These are phyloP conservation scores for Penicillium roqueforti DNA, from an alignment of 495 filamentous ascomycete genomes.

Conservation along the genomic window DNA sequence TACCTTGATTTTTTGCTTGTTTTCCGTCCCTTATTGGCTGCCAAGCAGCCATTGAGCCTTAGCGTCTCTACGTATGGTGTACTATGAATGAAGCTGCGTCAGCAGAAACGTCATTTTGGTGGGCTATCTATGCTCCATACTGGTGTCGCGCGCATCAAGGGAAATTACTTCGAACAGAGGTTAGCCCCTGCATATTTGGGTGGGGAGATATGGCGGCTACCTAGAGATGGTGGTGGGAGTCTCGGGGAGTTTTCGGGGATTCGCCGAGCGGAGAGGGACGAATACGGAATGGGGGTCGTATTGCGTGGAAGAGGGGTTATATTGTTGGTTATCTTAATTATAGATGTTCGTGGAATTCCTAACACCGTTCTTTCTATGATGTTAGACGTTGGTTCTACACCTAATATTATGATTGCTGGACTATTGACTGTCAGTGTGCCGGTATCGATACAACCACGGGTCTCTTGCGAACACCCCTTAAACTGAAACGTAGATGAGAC, in stretches of 20 bases:
- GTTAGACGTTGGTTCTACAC: too few species aligned
- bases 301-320: not conserved
- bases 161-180: constrained; percentile 11
- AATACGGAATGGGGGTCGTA: not conserved
- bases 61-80: too few species aligned
- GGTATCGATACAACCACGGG: not conserved
- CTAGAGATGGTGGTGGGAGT: not conserved
- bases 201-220: constrained; percentile 3
- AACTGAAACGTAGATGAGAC: too few species aligned
- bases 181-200: constrained; percentile 24
- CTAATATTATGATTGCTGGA: not conserved
- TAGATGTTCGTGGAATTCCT: not conserved
- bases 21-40: not conserved
- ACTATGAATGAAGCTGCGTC: constrained; percentile 18
- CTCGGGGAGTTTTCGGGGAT: not conserved
- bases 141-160: not conserved
- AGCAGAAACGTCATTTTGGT: constrained; percentile 24
- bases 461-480: not conserved
- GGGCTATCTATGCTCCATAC: constrained; percentile 4
- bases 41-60: not conserved
- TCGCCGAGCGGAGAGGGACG: not conserved
- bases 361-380: too few species aligned
- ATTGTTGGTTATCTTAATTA: not conserved
- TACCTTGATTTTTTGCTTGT: not conserved
- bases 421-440: not conserved